Base-by-base conservation (phyloP, 2,329 filamentous ascomycete genomes). In the Rutstroemia sp. region DNA sequence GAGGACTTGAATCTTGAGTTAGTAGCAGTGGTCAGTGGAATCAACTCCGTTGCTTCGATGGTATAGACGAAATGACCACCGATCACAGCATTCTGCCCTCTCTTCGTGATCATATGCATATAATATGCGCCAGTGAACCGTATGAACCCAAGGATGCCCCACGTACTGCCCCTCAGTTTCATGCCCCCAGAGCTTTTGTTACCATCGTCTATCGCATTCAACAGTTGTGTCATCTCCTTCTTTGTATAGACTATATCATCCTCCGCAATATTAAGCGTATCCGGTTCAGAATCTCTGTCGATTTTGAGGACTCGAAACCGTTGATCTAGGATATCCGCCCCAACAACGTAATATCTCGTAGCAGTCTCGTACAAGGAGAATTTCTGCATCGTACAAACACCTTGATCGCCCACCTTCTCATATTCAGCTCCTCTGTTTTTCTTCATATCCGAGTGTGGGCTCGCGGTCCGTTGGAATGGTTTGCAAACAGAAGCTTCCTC, bases 341-440 rank as follows among this genome's bases (percentile, higher is more conserved):
- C 94, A 17, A 97, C 90, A 61, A 99, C 87, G 71, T 96, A 99
- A 72, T 94, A 99, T 52, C 90, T 83, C 55, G 86, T 90, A 12
- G 89, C 88, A 3, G 94, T 99, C 75, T 99, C 94, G 72, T 99
- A 97, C 21, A 99, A 75, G n/a, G 89, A 94, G 72, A 96, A 97
- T 67, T 94, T 95, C 76, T 96, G 91, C 90, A 99, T 96, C 55
- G 76, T 77, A 57, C 73, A 76, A 46, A 79, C 72, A 2, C 75
- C 75, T 54, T 78, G 73, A 56, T 76, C 74, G 12, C 65, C 64
- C 46, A 67, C 61, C 51, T 69, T 69, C 42, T 66, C 67, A 55
- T 69, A 67, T 52, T 58, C 63, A 14, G 63, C 64, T 16, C 63
- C 64, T 56, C 65, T 69, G 42, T 64, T 67, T 47, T 63, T 62